Evolutionary conservation across 23 red algal species (phyloP), one percentile per base, ranked within the genome.

Genomic region (Gracilaria domingensis): DNA sequence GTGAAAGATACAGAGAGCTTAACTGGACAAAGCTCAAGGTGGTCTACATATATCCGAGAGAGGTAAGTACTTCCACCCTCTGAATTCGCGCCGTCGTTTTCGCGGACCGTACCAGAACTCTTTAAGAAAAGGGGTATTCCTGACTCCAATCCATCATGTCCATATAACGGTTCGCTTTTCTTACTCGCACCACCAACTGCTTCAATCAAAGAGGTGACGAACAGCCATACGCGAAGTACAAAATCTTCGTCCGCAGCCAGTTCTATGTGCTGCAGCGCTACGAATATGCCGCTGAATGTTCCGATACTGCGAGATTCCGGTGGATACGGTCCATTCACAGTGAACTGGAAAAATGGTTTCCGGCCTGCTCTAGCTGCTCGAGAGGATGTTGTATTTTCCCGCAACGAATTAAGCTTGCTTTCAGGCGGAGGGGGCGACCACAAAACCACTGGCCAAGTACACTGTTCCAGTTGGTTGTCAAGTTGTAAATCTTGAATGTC

Each of bases 1-100:
- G 95, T 85, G 55, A 96, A 91, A 34, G 95, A 96, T 12, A 96
- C 95, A 23, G 90, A 80, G 16, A 96, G 60, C 58, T 96, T 90
- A 23, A 96, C n/a, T 14, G 95, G 88, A 21, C 95, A 92, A n/a
- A 96, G 70, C 28, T 92, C 80, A 39, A 96, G 81, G 66, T 86
- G 42, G 75, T 96, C 95, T 3, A 96, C 88, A 79, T 96, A 96
- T 11, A 96, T 75, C 37, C 86, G 95, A 36, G 55, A 75, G 23
- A 92, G 49, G 51, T 36, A 30, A 39, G 12, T 50, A 17, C 14
- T n/a, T 24, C 4, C 42, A 66, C 36, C 25, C 58, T 3, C 30
- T 8, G 71, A 21, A 25, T 51, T 36, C 2, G 21, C 76, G 21
- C 18, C 53, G 45, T 50, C 44, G 50, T 69, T 39, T 50, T 66